A percentile compares a stretch with the other conserved stretches of the same genome.
Evolutionary conservation across 75 land plant genomes (phyloP).

Genomic region (Pinus tabuliformis): DNA sequence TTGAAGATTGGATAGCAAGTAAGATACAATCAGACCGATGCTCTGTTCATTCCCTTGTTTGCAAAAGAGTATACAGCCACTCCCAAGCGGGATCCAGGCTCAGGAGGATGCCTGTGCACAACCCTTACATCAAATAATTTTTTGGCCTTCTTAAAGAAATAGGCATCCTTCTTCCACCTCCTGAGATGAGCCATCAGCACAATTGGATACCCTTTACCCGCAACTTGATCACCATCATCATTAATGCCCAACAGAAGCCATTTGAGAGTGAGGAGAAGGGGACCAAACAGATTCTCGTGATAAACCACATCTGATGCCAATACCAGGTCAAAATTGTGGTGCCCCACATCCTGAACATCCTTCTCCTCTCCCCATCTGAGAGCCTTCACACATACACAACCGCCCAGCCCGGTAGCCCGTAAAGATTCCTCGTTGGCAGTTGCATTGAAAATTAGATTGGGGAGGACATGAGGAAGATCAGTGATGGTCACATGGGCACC

Average conservation of each 20-base stretch:
- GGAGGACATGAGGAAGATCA: conserved; percentile 83
- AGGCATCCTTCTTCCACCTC: conserved; percentile 94
- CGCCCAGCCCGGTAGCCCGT: conserved; percentile 32
- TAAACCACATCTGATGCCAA: conserved; percentile 90
- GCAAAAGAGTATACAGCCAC: conserved; percentile 66
- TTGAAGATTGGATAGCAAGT: background rate
- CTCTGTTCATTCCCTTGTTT: conserved; percentile 13
- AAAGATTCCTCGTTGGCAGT: conserved; percentile 36
- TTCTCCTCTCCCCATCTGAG: conserved; percentile 76
- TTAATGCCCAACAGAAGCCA: conserved; percentile 30
- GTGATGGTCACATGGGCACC: conserved; percentile 73
- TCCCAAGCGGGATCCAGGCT: conserved; percentile 43
- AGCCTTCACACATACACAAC: conserved; percentile 39
- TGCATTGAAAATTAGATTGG: conserved; percentile 69
- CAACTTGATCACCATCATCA: background rate
- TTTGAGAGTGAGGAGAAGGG: conserved; percentile 64
- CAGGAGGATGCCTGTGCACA: conserved; percentile 45
- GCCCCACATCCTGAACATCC: conserved; percentile 31
- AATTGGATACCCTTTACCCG: conserved; percentile 11
- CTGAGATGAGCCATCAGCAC: conserved; percentile 84
- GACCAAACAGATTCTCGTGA: conserved; percentile 72
- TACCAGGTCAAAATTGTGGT: conserved; percentile 43
- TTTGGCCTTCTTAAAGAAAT: conserved; percentile 82
- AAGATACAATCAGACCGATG: background rate
- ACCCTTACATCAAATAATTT: conserved; percentile 67